Percentiles rank a stretch among this genome's conserved stretches.
phyloP scores from a whole-genome alignment of 805 yeast species.

The Tetrapisispora namnaoensis region DNA sequence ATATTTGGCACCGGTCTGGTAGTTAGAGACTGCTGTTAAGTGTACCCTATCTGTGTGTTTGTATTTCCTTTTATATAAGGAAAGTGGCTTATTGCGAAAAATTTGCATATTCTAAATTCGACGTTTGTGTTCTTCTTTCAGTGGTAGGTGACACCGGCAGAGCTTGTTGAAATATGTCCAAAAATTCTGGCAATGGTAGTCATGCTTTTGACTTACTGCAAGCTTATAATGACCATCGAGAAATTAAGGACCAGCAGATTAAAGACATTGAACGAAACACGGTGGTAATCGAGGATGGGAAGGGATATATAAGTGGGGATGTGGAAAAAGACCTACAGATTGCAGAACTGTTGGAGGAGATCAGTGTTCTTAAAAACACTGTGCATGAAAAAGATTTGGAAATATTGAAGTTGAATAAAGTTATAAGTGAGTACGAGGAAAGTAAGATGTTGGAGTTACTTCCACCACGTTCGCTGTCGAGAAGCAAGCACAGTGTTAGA shows the following conservation, averaged over 20 bases:
- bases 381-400: background rate
- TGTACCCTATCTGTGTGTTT: no score
- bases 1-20: no score
- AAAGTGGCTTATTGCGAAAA: no score
- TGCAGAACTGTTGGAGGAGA: background rate
- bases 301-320: background rate
- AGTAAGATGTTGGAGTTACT: background rate
- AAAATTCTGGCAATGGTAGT: background rate
- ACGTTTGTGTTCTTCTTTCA: no score
- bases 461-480: background rate
- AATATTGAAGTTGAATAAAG: background rate
- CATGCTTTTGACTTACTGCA: conserved; percentile 3
- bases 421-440: background rate
- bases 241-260: background rate
- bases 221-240: conserved; percentile 2
- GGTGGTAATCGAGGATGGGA: background rate
- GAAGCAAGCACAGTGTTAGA: background rate
- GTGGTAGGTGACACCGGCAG: no score
- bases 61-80: no score
- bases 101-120: no score
- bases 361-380: background rate
- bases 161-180: background rate
- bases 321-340: background rate
- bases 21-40: no score
- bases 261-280: conserved; percentile 2